A percentile compares a stretch with the other conserved stretches of the same genome.
Conservation (phyloP, 2,329 filamentous ascomycete species). For the Diplocarpon mali region DNA sequence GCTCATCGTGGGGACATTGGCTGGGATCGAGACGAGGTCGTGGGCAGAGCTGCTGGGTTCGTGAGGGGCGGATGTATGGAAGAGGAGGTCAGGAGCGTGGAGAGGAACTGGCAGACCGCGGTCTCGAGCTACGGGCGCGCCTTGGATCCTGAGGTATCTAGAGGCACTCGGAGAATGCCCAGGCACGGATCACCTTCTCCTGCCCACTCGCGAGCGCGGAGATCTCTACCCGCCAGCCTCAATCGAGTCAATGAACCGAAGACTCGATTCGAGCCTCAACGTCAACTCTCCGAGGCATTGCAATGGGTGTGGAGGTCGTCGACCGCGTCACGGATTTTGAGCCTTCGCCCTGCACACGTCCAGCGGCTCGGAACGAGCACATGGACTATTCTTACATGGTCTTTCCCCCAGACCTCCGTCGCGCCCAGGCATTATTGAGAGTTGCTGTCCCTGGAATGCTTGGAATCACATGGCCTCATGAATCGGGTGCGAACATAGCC, state of each 20-base stretch:
- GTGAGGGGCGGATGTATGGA: neutral
- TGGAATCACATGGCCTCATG: too few species aligned
- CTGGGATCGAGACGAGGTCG: neutral
- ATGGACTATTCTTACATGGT: too few species aligned
- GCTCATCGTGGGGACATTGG: conserved; percentile 23
- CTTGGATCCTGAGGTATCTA: too few species aligned
- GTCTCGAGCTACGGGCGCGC: neutral
- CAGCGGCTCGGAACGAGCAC: too few species aligned
- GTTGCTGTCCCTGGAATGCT: too few species aligned
- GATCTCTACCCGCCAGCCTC: neutral
- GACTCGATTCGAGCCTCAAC: neutral
- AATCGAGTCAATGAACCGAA: conserved; percentile 2
- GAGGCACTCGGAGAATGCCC: neutral
- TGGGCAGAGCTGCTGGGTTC: neutral
- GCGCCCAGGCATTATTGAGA: too few species aligned
- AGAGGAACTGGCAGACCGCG: neutral
- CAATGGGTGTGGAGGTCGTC: too few species aligned
- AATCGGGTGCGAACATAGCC: too few species aligned
- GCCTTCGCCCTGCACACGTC: too few species aligned
- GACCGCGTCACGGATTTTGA: too few species aligned
- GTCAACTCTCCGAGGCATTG: too few species aligned
- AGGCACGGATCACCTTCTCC: neutral
- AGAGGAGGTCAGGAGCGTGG: conserved; percentile 9
- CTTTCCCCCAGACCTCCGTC: too few species aligned
- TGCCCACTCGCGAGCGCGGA: neutral